Base-by-base conservation (phyloP, 2,329 filamentous ascomycete species). In the Ceratocystis ficicola region DNA sequence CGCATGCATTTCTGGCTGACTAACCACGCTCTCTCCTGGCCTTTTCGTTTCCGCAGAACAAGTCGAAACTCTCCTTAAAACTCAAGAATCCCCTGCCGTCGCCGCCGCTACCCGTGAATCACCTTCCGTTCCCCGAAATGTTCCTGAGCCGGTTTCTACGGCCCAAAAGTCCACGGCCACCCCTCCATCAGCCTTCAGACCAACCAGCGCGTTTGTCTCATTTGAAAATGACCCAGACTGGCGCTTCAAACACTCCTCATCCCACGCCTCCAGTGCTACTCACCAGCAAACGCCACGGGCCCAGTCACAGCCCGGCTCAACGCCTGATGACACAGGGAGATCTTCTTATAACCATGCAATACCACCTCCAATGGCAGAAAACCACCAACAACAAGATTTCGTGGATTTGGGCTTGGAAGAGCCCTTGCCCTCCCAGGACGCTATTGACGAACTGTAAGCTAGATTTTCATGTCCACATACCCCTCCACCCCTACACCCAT, bases 11-110 rank as follows among this genome's bases (percentile, higher is more conserved):
- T 44, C 44, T n/a, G 41, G 55, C 32, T 41, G 22, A 60, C 28
- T 65, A 61, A 60, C 52, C 41, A 3, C 36, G n/a, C 10, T 12
- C 28, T 30, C 22, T 17, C 52, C 52, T 17, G 10, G 10, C 36
- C 52, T 55, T 25, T 25, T 55, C 50, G n/a, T 6, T 15, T 3
- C 52, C 12, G 7, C 64, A 95, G 90, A 93, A 74, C 92, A 96
- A 81, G 92, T 97, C 65, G 93, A 96, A 78, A 94, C 88, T 1
- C 78, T 96, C 66, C 79, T 96, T 68, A 95, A 93, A 77, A 89
- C 84, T 5, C 88, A 95, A 73, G 88, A 90, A 65, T 75, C 80
- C 32, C 66, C 59, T 36, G 25, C 50, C 36, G 28, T 80, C 32
- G 63, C 59, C 36, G 25, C 50, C 22, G 28, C 30, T 41, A 8